Conservation (phyloP, 352 stramenopile genomes). For the Globisporangium alternatum region DNA sequence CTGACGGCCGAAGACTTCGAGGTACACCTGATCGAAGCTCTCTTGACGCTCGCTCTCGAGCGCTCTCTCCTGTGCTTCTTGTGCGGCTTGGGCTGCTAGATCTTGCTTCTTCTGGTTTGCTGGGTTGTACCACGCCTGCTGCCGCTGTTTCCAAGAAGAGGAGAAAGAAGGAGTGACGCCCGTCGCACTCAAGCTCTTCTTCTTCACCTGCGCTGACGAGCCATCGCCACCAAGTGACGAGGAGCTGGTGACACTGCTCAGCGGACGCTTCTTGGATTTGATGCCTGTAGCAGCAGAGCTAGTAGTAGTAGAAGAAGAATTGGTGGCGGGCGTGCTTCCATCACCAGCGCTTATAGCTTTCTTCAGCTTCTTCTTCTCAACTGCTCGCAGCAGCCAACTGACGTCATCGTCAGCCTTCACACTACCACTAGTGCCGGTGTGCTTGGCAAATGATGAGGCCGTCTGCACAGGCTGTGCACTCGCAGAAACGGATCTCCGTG, state of each 20-base stretch:
- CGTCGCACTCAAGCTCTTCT: neutral
- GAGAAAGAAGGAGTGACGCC: neutral
- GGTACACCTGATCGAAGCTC: constrained; percentile 52
- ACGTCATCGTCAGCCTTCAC: constrained; percentile 17
- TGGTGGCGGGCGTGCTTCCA: neutral
- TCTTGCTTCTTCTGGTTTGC: constrained; percentile 2
- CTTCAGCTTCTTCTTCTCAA: constrained; percentile 32
- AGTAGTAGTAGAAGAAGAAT: neutral
- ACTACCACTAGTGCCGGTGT: neutral
- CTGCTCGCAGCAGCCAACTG: constrained; percentile 36
- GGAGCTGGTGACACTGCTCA: constrained; percentile 6
- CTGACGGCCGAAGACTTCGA: constrained; percentile 40
- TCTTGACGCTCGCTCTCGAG: constrained; percentile 24
- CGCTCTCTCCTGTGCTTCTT: neutral
- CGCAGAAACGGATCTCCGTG: constrained; percentile 1
- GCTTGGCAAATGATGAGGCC: neutral
- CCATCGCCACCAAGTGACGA: neutral
- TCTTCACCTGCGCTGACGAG: neutral
- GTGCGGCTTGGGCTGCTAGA: neutral
- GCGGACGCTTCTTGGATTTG: constrained; percentile 14
- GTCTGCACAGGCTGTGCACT: neutral
- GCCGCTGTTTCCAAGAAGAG: constrained; percentile 21
- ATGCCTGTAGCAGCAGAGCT: neutral
- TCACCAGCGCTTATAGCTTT: neutral
- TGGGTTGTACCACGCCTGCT: constrained; percentile 23